Conservation (phyloP, 75 land plant genomes). For the Ceratopteris richardii region DNA sequence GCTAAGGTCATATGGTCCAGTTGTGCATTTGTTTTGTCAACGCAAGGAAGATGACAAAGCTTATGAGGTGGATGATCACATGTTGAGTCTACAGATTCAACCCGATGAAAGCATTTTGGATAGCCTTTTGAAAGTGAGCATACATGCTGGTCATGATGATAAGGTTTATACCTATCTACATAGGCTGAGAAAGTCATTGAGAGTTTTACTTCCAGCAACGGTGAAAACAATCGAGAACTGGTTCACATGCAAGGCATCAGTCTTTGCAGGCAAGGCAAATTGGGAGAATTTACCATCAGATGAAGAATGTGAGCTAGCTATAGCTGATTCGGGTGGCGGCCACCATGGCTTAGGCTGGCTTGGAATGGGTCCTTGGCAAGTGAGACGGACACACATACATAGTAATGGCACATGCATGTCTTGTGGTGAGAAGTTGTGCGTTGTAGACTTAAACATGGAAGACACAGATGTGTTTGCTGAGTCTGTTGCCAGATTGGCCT, state of each 20-base stretch:
- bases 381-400: slow-evolving; percentile 25
- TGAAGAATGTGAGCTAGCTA: slow-evolving; percentile 21
- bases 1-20: slow-evolving; percentile 63
- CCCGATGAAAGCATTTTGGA: slow-evolving; percentile 54
- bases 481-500: slow-evolving; percentile 44
- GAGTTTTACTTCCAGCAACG: slow-evolving; percentile 37
- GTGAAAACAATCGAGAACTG: slow-evolving; percentile 44
- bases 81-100: slow-evolving; percentile 32
- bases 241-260: slow-evolving; percentile 43
- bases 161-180: slow-evolving; percentile 60
- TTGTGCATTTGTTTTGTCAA: slow-evolving; percentile 42
- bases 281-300: slow-evolving; percentile 25
- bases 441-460: slow-evolving; percentile 44
- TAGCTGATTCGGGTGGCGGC: slow-evolving; percentile 52
- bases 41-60: slow-evolving; percentile 40
- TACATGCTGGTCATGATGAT: slow-evolving; percentile 30
- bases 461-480: slow-evolving; percentile 61
- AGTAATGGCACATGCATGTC: slow-evolving; percentile 34
- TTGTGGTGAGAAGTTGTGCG: slow-evolving; percentile 46
- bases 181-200: slow-evolving; percentile 40
- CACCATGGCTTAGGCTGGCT: slow-evolving; percentile 82
- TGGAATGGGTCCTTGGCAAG: slow-evolving; percentile 56
- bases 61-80: slow-evolving; percentile 57
- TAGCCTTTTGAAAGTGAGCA: slow-evolving; percentile 44
- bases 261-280: slow-evolving; percentile 20